Evolutionary conservation across 2,329 filamentous ascomycete genomes (phyloP).

Genomic region (Fusarium coicis): DNA sequence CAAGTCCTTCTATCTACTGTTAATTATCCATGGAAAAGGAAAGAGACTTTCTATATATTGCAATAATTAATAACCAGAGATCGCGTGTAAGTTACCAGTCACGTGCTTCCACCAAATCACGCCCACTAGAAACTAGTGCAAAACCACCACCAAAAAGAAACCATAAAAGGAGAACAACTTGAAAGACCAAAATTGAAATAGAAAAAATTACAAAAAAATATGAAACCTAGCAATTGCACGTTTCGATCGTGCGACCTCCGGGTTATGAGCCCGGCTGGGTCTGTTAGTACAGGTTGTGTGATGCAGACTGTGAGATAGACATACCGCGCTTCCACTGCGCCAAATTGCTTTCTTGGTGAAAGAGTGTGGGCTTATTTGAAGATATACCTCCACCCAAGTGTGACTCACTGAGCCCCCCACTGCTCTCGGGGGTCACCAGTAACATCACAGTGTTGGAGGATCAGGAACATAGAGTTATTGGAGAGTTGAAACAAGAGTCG

Average conservation of each 20-base stretch:
- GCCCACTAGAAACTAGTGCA: background rate
- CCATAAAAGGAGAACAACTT: background rate
- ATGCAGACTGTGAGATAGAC: background rate
- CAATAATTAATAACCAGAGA: background rate
- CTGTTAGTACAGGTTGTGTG: background rate
- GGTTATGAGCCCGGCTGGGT: background rate
- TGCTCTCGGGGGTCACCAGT: background rate
- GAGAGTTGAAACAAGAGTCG: background rate
- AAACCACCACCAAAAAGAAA: background rate
- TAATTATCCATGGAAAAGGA: too few species aligned
- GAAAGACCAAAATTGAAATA: background rate
- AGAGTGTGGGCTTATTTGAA: background rate
- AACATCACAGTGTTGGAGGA: accelerated
- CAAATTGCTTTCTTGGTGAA: background rate
- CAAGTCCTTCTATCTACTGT: too few species aligned
- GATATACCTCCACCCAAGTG: background rate
- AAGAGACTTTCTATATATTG: background rate
- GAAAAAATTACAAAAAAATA: background rate
- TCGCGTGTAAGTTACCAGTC: background rate
- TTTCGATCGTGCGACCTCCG: background rate
- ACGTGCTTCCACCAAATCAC: background rate
- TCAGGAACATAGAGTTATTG: background rate
- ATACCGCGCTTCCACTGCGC: background rate
- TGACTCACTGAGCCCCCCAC: background rate
- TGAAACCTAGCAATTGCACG: background rate